Evolutionary conservation across 2,329 filamentous ascomycete genomes (phyloP).

Genomic region (Beauveria sp.): DNA sequence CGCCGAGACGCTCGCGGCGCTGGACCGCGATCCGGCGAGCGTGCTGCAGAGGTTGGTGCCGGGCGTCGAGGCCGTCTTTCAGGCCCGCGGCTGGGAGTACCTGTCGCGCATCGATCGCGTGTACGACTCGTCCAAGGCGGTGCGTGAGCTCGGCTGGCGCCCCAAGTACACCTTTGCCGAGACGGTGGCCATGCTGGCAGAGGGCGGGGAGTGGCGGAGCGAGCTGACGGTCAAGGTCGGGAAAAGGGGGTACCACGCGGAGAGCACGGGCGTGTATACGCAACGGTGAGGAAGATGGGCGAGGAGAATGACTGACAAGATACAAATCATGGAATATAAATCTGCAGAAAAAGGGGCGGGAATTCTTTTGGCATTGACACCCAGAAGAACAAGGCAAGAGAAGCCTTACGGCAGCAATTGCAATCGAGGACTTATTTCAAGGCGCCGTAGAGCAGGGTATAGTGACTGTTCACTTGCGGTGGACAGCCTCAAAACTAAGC

Average conservation of each 20-base stretch:
- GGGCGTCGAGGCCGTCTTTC: constrained; percentile 1
- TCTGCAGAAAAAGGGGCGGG: too few relatives aligned
- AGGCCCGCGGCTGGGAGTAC: constrained; percentile 27
- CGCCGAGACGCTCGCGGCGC: constrained; percentile 21
- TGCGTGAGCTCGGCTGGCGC: constrained; percentile 34
- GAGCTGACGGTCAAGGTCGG: constrained; percentile 31
- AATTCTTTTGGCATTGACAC: too few relatives aligned
- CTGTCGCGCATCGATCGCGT: constrained; percentile 34
- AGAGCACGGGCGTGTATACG: constrained; percentile 36
- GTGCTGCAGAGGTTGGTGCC: constrained; percentile 19
- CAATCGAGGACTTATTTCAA: too few relatives aligned
- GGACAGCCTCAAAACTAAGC: too few relatives aligned
- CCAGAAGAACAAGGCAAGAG: too few relatives aligned
- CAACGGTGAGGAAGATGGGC: constrained; percentile 17
- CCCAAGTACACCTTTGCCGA: constrained; percentile 33
- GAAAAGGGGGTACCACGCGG: constrained; percentile 36
- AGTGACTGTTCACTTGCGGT: too few relatives aligned
- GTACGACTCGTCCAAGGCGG: constrained; percentile 35
- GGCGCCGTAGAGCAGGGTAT: too few relatives aligned
- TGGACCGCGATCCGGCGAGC: constrained; percentile 26
- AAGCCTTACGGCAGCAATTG: too few relatives aligned
- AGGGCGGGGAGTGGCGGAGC: constrained; percentile 32
- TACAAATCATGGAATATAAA: too few relatives aligned
- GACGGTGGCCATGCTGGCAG: constrained; percentile 25
- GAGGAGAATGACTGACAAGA: not conserved